These are phyloP conservation scores for Nelumbo lutea DNA, from an alignment of 164 flowering plant species.

Conservation along the genomic window DNA sequence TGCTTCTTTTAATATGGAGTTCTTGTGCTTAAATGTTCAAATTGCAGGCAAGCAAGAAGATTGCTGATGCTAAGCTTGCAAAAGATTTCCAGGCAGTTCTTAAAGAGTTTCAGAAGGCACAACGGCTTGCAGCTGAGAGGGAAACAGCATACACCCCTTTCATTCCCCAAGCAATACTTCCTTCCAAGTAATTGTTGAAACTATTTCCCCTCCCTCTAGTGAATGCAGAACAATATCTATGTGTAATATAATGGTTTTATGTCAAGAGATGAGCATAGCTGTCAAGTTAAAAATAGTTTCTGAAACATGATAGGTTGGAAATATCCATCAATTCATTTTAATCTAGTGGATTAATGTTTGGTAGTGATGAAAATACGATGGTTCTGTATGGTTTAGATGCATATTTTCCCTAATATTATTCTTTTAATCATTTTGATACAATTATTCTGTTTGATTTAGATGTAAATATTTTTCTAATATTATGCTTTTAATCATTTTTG, in stretches of 20 bases:
- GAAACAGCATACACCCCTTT: slow-evolving; percentile 63
- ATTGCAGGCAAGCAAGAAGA: slow-evolving; percentile 64
- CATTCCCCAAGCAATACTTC: slow-evolving; percentile 39
- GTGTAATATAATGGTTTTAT: too few species aligned
- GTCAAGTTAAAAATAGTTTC: too few species aligned
- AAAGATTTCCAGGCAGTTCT: slow-evolving; percentile 71
- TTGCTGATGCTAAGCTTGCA: slow-evolving; percentile 79
- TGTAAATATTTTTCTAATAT: neutral
- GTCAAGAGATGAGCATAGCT: neutral
- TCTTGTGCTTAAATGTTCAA: neutral
- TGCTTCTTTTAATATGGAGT: too few species aligned
- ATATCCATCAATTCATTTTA: too few species aligned
- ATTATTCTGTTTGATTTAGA: neutral
- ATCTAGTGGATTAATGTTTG: too few species aligned
- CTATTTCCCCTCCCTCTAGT: neutral
- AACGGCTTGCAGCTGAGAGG: slow-evolving; percentile 71
- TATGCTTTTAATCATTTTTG: neutral
- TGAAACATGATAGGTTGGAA: too few species aligned
- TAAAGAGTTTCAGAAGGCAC: slow-evolving; percentile 79
- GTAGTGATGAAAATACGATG: too few species aligned
- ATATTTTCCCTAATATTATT: too few species aligned
- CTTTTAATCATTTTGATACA: too few species aligned
- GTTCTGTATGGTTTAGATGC: too few species aligned
- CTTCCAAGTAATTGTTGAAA: slow-evolving; percentile 38
- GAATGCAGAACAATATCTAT: neutral